These are phyloP conservation scores for Aspergillus sp. DNA, from an alignment of 2,329 filamentous ascomycete species.

Conservation along the genomic window DNA sequence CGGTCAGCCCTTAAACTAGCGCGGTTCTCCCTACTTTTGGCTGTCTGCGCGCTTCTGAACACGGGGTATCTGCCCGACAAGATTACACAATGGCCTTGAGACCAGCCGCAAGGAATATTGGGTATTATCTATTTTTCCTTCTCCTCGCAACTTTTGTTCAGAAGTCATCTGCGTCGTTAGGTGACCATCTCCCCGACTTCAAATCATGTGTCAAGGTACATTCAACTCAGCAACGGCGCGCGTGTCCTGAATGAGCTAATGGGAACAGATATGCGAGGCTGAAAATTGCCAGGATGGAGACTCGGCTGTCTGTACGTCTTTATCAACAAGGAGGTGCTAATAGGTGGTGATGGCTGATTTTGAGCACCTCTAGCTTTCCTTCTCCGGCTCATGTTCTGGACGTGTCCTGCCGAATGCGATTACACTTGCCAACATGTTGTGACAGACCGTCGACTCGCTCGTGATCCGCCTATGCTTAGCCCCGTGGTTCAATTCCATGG, in stretches of 20 bases:
- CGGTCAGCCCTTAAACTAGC: background rate
- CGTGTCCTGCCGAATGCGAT: slow-evolving; percentile 92
- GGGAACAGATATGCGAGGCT: slow-evolving; percentile 70
- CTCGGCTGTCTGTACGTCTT: slow-evolving; percentile 70
- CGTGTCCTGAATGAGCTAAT: slow-evolving; percentile 21
- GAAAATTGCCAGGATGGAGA: slow-evolving; percentile 76
- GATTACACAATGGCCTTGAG: slow-evolving; percentile 35
- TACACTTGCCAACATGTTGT: slow-evolving; percentile 96
- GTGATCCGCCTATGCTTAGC: slow-evolving; percentile 65
- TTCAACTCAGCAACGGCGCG: slow-evolving; percentile 18
- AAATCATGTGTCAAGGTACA: slow-evolving; percentile 80
- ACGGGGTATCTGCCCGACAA: slow-evolving; percentile 5
- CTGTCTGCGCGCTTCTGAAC: background rate
- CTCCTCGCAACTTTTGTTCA: slow-evolving; percentile 40
- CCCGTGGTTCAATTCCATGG: slow-evolving; percentile 91
- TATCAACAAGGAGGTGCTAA: slow-evolving; percentile 12
- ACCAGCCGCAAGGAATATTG: slow-evolving; percentile 24
- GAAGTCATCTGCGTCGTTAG: slow-evolving; percentile 69
- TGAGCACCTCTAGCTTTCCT: slow-evolving; percentile 67
- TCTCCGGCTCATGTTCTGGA: slow-evolving; percentile 88
- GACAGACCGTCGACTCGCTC: slow-evolving; percentile 70
- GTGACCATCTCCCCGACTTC: slow-evolving; percentile 87
- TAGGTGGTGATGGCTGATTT: slow-evolving; percentile 18
- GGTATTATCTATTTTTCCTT: slow-evolving; percentile 36
- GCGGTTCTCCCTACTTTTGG: background rate